A percentile compares a stretch with the other conserved stretches of the same genome.
Conservation (phyloP, 2,329 filamentous ascomycete species). For the Fusarium sp. region DNA sequence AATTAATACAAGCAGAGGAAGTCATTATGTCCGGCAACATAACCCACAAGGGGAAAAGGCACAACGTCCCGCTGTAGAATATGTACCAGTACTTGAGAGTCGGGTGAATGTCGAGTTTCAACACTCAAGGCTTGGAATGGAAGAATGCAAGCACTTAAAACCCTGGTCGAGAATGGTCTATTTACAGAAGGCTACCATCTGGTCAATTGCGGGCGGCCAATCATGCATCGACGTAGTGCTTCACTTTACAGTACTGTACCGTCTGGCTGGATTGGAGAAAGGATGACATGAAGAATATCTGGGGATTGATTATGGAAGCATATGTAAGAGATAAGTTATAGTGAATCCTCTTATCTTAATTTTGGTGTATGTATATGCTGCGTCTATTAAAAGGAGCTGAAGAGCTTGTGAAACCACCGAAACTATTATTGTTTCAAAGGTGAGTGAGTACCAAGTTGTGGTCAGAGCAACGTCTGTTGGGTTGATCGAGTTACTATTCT, state of each 20-base stretch:
- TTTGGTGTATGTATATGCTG: background rate
- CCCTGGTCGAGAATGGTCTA: conserved; percentile 40
- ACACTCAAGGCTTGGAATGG: conserved; percentile 1
- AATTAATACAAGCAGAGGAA: background rate
- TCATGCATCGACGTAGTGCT: conserved; percentile 26
- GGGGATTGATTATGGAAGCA: background rate
- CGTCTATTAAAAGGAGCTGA: background rate
- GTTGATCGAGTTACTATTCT: conserved; percentile 8
- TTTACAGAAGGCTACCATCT: conserved; percentile 31
- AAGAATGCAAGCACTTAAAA: conserved; percentile 48
- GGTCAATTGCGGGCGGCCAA: conserved; percentile 30
- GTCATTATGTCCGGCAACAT: background rate
- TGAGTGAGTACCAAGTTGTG: background rate
- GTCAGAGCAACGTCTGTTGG: background rate
- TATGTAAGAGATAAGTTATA: conserved; percentile 1
- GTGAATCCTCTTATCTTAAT: background rate
- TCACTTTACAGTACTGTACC: conserved; percentile 35
- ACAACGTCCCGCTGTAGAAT: background rate
- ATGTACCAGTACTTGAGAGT: background rate
- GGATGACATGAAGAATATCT: background rate
- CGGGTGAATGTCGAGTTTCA: background rate
- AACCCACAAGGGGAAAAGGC: background rate
- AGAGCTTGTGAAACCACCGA: conserved; percentile 8
- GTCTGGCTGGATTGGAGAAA: conserved; percentile 29
- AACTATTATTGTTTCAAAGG: conserved; percentile 12